A percentile compares a stretch with the other conserved stretches of the same genome.
Evolutionary conservation across 1,284 basidiomycete species (phyloP).

Genomic region (Flammula alnicola): DNA sequence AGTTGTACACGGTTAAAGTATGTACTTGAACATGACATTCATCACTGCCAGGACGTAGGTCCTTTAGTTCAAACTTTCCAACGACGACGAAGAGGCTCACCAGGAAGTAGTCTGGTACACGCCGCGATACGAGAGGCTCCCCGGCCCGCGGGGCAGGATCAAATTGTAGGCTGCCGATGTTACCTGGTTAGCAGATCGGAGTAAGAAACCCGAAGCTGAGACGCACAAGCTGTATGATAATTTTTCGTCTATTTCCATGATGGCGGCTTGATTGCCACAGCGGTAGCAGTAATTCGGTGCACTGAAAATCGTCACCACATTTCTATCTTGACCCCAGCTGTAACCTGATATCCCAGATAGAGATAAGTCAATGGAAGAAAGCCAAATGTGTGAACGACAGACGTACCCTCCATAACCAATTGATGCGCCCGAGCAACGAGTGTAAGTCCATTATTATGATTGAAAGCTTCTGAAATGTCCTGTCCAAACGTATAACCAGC

Average conservation of each 20-base stretch:
- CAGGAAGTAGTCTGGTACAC: constrained; percentile 97
- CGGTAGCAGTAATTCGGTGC: constrained; percentile 99
- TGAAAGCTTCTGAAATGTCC: constrained; percentile 97
- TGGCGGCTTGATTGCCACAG: constrained; percentile 99
- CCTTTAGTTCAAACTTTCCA: not conserved
- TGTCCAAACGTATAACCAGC: constrained; percentile 99
- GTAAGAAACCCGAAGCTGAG: constrained; percentile 14
- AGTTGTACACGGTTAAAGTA: constrained; percentile 33
- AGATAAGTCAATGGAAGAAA: not conserved
- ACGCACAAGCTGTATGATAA: constrained; percentile 91
- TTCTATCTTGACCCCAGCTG: constrained; percentile 99
- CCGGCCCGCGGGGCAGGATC: constrained; percentile 98
- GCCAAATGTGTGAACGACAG: constrained; percentile 1
- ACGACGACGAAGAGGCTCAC: constrained; percentile 48
- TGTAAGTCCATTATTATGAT: constrained; percentile 98
- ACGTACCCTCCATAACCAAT: constrained; percentile 95
- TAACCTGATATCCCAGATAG: constrained; percentile 53
- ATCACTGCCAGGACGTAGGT: constrained; percentile 22
- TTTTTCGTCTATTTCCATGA: constrained; percentile 99
- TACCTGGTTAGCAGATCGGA: constrained; percentile 2
- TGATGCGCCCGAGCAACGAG: constrained; percentile 96
- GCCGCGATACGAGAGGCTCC: constrained; percentile 96
- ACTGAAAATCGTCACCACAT: constrained; percentile 99
- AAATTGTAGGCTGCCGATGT: constrained; percentile 88
- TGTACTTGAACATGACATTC: constrained; percentile 34